Percentiles rank a stretch among this genome's conserved stretches.
Conservation (phyloP, 2,329 filamentous ascomycete genomes). For the Chaetomium sp. region DNA sequence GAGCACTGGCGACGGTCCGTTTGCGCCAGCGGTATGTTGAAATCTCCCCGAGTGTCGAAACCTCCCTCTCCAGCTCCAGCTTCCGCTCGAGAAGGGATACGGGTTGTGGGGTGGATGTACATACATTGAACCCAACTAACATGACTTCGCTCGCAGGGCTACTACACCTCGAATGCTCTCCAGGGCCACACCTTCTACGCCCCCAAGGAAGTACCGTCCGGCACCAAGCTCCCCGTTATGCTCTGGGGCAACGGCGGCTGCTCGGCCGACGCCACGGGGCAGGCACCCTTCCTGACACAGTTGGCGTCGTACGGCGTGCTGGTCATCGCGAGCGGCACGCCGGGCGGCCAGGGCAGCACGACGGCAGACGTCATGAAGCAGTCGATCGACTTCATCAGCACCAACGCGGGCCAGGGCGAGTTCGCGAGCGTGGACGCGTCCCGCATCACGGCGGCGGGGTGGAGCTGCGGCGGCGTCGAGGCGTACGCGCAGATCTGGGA, state of each 20-base stretch:
- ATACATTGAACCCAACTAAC: not conserved
- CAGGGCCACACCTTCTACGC: conserved; percentile 35
- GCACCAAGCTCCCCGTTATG: conserved; percentile 35
- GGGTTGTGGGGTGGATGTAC: not conserved
- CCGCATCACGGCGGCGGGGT: conserved; percentile 37
- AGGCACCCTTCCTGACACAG: conserved; percentile 32
- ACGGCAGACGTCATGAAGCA: conserved; percentile 35
- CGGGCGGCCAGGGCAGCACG: conserved; percentile 27
- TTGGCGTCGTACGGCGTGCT: conserved; percentile 37
- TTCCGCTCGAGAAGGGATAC: not conserved
- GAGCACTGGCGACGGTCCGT: conserved; percentile 1
- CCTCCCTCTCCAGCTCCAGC: too few relatives aligned
- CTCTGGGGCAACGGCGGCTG: conserved; percentile 40
- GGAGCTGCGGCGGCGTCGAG: conserved; percentile 40
- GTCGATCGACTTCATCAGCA: conserved; percentile 33
- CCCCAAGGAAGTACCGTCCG: conserved; percentile 26
- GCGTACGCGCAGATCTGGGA: conserved; percentile 36
- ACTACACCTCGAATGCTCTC: conserved; percentile 5
- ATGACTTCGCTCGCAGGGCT: conserved; percentile 2
- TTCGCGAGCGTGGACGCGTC: conserved; percentile 34
- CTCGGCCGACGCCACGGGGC: conserved; percentile 30
- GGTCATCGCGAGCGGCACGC: conserved; percentile 35
- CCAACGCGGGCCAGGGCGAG: conserved; percentile 28
- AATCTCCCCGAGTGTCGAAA: too few relatives aligned
- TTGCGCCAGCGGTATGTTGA: conserved; percentile 13